Base-by-base conservation (phyloP, 129 eudicot species). In the Sambucus nigra region DNA sequence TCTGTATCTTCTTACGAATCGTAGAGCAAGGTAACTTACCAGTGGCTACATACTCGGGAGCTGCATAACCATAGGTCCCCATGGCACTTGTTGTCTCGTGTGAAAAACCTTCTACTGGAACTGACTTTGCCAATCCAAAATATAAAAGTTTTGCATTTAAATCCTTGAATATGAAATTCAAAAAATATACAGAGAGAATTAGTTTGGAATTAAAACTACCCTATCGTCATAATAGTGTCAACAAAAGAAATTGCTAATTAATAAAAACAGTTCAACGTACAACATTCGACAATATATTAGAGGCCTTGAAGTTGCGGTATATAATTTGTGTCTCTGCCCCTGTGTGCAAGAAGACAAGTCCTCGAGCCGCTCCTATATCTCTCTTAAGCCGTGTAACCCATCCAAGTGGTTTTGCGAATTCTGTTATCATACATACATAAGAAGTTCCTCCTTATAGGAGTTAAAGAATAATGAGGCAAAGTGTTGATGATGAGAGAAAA, bases 311-410 rank as follows among this genome's bases (percentile, higher is more conserved):
- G 33, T 42, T 25, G 14, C 52, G 53, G 31, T 28, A 25, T 1
- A 58, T 26, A 40, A 44, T 9, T 25, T 4, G 50, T 17, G 25
- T 14, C 48, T 44, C 18, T 58, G 64, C 24, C n/a, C n/a, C n/a
- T 18, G 51, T 42, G 40, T 58, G 64, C 9, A 58, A 26, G 53
- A 58, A 58, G 2, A 25, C 53, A 15, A 58, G 52, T 40, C 53
- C 45, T 26, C 40, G 64, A 41, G 64, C 64, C 17, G 41, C 52
- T 44, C 52, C 40, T 17, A 42, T n/a, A 15, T 26, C 28, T 42
- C 42, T 58, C 15, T 20, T 42, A 42, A 42, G 48, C 20, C 48
- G 48, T 11, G 48, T 42, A 13, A 3, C 48, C 48, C 48, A 42
- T 42, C 19, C 5, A 42, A 42, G 48, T 42, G 48, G 48, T 42